These are phyloP conservation scores for Aspergillus carlsbadensis DNA, from an alignment of 495 filamentous ascomycete genomes.

Conservation along the genomic window DNA sequence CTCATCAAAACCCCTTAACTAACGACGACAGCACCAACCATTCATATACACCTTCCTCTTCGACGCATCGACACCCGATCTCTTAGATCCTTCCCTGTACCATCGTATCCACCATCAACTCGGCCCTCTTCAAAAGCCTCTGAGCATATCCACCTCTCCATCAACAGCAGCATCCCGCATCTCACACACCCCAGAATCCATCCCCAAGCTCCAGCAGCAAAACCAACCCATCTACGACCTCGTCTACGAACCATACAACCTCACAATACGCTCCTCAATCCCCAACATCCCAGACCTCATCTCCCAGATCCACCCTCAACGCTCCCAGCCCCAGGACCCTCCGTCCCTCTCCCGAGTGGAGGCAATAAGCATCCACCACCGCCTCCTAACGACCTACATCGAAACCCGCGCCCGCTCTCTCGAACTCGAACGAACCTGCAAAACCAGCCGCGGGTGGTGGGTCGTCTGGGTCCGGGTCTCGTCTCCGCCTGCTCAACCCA, in stretches of 20 bases:
- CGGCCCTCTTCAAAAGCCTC: conserved; percentile 68
- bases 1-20: neutral
- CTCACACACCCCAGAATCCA: conserved; percentile 28
- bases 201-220: conserved; percentile 28
- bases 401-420: conserved; percentile 56
- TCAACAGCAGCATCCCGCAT: conserved; percentile 50
- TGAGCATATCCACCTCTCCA: conserved; percentile 65
- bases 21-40: conserved; percentile 58
- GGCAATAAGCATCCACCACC: conserved; percentile 85
- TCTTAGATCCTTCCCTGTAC: conserved; percentile 72
- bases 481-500: conserved; percentile 14
- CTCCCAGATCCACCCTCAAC: conserved; percentile 17
- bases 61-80: conserved; percentile 61
- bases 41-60: conserved; percentile 94
- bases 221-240: conserved; percentile 70
- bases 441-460: conserved; percentile 95
- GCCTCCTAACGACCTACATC: conserved; percentile 74
- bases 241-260: conserved; percentile 74
- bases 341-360: conserved; percentile 83
- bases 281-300: conserved; percentile 80
- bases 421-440: conserved; percentile 83
- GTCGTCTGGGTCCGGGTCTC: conserved; percentile 84
- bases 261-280: conserved; percentile 80
- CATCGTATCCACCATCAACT: conserved; percentile 80
- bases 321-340: neutral